phyloP scores from a whole-genome alignment of 2,329 filamentous ascomycete species.

The Fusarium concolor region DNA sequence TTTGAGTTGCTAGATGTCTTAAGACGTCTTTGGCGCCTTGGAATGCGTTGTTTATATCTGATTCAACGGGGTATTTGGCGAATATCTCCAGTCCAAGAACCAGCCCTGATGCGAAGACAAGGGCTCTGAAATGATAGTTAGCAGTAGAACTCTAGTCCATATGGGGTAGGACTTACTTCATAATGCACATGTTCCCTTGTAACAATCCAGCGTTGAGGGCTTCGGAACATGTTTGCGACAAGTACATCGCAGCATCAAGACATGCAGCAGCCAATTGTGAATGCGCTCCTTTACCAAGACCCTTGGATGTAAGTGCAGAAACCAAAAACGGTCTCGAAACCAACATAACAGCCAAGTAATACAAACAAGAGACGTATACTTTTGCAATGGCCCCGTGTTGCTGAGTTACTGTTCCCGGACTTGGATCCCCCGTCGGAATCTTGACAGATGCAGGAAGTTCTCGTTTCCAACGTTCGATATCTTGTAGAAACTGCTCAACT shows the following conservation, averaged over 20 bases:
- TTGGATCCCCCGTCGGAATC: slow-evolving; percentile 16
- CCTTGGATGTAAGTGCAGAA: slow-evolving; percentile 57
- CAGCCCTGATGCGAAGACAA: slow-evolving; percentile 67
- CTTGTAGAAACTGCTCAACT: slow-evolving; percentile 56
- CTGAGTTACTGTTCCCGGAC: not conserved
- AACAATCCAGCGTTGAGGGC: slow-evolving; percentile 58
- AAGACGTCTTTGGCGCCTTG: slow-evolving; percentile 62
- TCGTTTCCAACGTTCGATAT: slow-evolving; percentile 60
- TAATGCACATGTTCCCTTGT: slow-evolving; percentile 67
- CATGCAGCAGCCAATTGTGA: slow-evolving; percentile 62
- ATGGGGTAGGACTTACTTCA: slow-evolving; percentile 59
- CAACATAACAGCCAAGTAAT: slow-evolving; percentile 69
- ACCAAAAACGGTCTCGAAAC: slow-evolving; percentile 68
- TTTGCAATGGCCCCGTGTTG: slow-evolving; percentile 58
- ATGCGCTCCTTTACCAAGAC: slow-evolving; percentile 41
- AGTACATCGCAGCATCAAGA: slow-evolving; percentile 65
- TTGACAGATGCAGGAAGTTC: slow-evolving; percentile 54
- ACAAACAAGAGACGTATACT: slow-evolving; percentile 67
- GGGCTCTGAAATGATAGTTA: slow-evolving; percentile 52
- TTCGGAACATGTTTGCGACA: slow-evolving; percentile 65
- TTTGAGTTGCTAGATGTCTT: slow-evolving; percentile 59
- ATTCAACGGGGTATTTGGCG: slow-evolving; percentile 58
- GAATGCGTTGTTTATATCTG: slow-evolving; percentile 61
- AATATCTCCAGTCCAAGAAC: slow-evolving; percentile 69
- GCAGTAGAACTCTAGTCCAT: not conserved